A percentile compares a stretch with the other conserved stretches of the same genome.
Conservation (phyloP, 331 rosid species). For the Pyrus hybrid region DNA sequence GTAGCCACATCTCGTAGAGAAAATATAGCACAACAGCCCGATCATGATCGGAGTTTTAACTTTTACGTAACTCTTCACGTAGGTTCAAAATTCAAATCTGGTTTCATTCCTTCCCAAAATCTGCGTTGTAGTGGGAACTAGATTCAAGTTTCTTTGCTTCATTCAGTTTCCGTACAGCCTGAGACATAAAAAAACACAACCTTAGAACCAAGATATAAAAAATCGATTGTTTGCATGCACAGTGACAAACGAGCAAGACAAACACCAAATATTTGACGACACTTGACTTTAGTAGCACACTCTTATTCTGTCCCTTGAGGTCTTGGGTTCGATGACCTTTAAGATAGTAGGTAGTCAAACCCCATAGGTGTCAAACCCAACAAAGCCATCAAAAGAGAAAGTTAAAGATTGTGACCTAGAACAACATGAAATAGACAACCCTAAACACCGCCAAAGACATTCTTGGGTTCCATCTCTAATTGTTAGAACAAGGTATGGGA, state of each 20-base stretch:
- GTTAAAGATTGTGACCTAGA: background rate
- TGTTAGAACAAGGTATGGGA: background rate
- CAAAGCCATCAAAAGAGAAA: background rate
- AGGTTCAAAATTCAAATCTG: no score
- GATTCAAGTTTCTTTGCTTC: conserved; percentile 97
- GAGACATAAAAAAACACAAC: background rate
- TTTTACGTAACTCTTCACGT: no score
- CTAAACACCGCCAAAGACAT: background rate
- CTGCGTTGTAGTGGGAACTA: conserved; percentile 74
- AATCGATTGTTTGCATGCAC: background rate
- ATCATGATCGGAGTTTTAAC: no score
- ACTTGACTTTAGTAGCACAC: background rate
- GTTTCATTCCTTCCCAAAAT: conserved; percentile 67
- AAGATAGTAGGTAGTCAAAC: background rate
- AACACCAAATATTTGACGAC: background rate
- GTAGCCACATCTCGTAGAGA: no score
- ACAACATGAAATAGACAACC: background rate
- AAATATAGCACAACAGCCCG: no score
- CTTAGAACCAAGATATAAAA: background rate
- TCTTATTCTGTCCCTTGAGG: background rate
- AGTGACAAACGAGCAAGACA: background rate
- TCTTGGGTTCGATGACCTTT: background rate
- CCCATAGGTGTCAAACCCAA: background rate
- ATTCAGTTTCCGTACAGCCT: conserved; percentile 91
- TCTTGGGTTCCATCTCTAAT: background rate